Evolutionary conservation across 2,329 filamentous ascomycete genomes (phyloP), one percentile per base, ranked within the genome.

Genomic region (Aurifilum marmelostoma): DNA sequence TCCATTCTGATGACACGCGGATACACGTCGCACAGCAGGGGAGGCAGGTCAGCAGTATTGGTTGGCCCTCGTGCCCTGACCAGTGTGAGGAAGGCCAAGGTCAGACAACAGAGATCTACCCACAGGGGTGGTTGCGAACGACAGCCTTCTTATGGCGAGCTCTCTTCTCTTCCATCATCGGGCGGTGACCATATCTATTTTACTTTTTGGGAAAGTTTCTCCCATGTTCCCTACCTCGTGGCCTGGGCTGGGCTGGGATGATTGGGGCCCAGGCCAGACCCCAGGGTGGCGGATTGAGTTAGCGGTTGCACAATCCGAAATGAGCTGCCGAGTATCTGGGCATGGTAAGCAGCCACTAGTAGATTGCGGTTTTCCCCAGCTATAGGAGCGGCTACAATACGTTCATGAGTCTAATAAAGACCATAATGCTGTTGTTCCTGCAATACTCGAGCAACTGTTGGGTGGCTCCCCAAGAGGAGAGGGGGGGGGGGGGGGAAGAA

Each of bases 41-140:
- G 16, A 39, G 37, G 41, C 3, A 47, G 43, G 43, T 47, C 43
- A 47, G 43, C 43, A 47, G 27, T 39, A 32, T 29, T 16, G 56
- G 27, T 32, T 59, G 32, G 27, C 16, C 32, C 21, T 32, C 29
- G 29, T 59, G 29, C 32, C 56, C 56, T 59, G 56, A 18, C 3
- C 21, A 9, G 56, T 3, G 34, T 61, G 34, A 32, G n/a, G 18
- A 60, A 37, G 9, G 58, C 12, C 58, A 61, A 24, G 18, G 56
- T 21, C 43, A 54, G 50, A 54, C 50, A 54, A 54, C 9, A 54
- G 34, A 54, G 39, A 50, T 39, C n/a, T 47, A 21, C 34, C 60
- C 50, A 12, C 62, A 66, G 63, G 67, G 47, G 63, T 32, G 27
- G 58, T 69, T 65, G 67, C 67, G 67, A 69, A 63, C 37, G 59